Evolutionary conservation across 1,284 basidiomycete species (phyloP), one percentile per base, ranked within the genome.

Genomic region (Ganoderma multipileum): DNA sequence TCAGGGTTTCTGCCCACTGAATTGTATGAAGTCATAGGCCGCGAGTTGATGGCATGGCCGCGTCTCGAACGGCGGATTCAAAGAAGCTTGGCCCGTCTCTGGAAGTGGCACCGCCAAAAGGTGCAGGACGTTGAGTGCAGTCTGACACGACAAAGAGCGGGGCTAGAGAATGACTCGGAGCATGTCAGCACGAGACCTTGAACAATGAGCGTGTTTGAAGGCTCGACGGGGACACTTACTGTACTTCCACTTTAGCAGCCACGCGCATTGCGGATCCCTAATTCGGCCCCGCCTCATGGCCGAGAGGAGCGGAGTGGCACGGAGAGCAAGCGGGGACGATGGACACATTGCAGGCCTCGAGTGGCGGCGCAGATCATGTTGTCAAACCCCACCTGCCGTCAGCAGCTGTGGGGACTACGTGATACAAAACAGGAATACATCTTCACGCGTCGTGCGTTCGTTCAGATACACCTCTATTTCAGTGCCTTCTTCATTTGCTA

Each of bases 401-500:
- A 33, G 33, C 33, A 33, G 63, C 12, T 39, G 47, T 65, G 66
- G 58, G 64, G 63, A 65, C 69, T 75, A 76, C 72, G 71, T 28
- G 67, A 72, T 72, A 75, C 70, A 73, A 69, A 68, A 64, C 38
- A 55, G 70, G 44, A 61, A 71, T 71, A 75, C 73, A 70, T 64
- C 65, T 72, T 58, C 65, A 64, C 28, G 55, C 23, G 47, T 52
- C 47, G 47, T 52, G 47, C 61, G 60, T 65, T 62, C 58, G 61
- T 61, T 62, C 59, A 58, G 60, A 59, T 41, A 33, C 38, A 9
- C 36, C 39, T 63, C 79, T 82, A 92, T 80, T 92, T 93, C 79
- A 93, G 77, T 1, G 91, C 90, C 73, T 90, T 90, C 81, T 91
- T 93, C 90, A 93, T 90, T 84, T 87, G 89, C 91, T 92, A 73